A percentile compares a stretch with the other conserved stretches of the same genome.
phyloP scores from a whole-genome alignment of 305 asterid species.

The Fraxinus sp. region DNA sequence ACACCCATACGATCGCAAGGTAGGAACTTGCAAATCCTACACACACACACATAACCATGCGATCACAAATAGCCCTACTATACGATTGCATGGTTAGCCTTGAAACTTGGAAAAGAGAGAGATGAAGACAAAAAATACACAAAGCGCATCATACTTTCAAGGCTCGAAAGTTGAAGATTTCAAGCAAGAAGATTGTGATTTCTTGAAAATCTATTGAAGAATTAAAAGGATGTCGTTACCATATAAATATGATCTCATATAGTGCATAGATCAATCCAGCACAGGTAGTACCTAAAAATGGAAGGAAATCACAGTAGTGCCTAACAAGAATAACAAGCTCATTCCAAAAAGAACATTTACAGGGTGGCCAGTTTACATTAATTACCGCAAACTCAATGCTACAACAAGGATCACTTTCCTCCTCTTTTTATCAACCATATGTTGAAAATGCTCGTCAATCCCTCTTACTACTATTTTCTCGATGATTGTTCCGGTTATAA shows the following conservation, averaged over 20 bases:
- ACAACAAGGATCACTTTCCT: background rate
- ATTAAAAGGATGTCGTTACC: background rate
- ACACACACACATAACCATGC: background rate
- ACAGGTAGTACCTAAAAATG: background rate
- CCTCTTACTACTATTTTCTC: background rate
- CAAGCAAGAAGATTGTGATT: background rate
- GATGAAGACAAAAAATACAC: background rate
- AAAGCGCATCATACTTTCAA: background rate
- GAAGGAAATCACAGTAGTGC: background rate
- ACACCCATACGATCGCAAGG: background rate
- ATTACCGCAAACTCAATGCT: background rate
- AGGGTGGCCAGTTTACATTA: background rate
- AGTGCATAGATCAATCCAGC: background rate
- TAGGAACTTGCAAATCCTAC: background rate
- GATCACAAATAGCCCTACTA: background rate
- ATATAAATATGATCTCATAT: background rate
- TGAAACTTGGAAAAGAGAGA: background rate
- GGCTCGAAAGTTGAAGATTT: background rate
- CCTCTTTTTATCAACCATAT: background rate
- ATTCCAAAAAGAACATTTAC: background rate
- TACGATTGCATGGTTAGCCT: background rate
- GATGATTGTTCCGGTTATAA: background rate
- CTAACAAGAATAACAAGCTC: background rate
- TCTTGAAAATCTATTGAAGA: background rate
- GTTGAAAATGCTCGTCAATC: background rate